Evolutionary conservation across 805 yeast species (phyloP), one percentile per base, ranked within the genome.

Genomic region (Spathaspora sp.): DNA sequence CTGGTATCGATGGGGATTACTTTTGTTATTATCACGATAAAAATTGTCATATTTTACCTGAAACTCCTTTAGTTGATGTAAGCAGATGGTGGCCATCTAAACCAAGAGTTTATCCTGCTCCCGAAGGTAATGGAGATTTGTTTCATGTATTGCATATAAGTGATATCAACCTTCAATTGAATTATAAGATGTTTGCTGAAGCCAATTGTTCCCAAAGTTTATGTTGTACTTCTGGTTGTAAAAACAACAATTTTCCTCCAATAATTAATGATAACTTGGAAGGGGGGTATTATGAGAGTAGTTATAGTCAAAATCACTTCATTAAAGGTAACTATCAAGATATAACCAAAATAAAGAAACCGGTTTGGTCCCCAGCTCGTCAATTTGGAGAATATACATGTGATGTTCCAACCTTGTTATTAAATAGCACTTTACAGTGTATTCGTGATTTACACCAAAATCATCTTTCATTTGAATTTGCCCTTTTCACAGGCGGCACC

Each of bases 401-500:
- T 67, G 92, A 86, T 62, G 69, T 87, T 5, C 90, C 92, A 6
- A 83, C 79, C 54, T 63, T 80, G 16, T 67, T 86, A 56, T 69
- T 86, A 58, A 85, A 84, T 62, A 79, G 79, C 55, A 78, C 87
- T 10, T 66, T 85, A 62, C 70, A 70, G 47, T 52, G 57, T 42
- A 52, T 60, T 35, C 44, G 59, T 20, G 51, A 57, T 43, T 52
- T 57, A 7, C 53, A 57, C 42, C 47, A 55, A 20, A 57, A 57
- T 20, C 69, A 71, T 48, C 69, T 71, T 47, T 58, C 70, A 8
- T 85, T 78, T 58, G 85, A 83, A 49, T 85, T 85, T 60, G 76
- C 86, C 2, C 65, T 86, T 39, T 86, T 86, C 72, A 86, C 90
- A 4, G 91, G 91, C 51, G 92, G 86, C 60, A 72, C 85, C 62